Conservation (phyloP, 768 basidiomycete genomes). For the Boletus patriciae region DNA sequence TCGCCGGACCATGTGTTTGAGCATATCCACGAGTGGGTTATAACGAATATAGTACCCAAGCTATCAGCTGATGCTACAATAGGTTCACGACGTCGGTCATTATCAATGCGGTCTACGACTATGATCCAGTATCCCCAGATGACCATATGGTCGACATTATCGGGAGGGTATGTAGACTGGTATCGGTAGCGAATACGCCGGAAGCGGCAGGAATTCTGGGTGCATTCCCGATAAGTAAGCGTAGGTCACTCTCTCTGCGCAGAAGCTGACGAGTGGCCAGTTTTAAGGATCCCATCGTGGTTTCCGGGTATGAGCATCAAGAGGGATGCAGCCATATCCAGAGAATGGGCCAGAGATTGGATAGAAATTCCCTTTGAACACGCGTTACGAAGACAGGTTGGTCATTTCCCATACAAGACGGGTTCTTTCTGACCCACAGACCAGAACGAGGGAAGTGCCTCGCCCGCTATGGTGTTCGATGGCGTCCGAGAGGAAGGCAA, state of each 20-base stretch:
- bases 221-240: slow-evolving; percentile 17
- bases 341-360: slow-evolving; percentile 10
- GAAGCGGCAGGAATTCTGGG: slow-evolving; percentile 14
- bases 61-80: background rate
- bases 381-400: slow-evolving; percentile 30
- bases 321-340: slow-evolving; percentile 4
- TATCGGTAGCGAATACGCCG: background rate
- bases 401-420: background rate
- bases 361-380: slow-evolving; percentile 29
- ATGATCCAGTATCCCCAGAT: slow-evolving; percentile 16
- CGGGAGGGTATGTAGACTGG: slow-evolving; percentile 6
- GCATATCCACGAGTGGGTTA: slow-evolving; percentile 13
- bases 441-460: slow-evolving; percentile 12
- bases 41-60: slow-evolving; percentile 10
- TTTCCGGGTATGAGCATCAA: slow-evolving; percentile 21
- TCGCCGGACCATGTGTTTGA: slow-evolving; percentile 9
- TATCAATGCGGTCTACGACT: slow-evolving; percentile 16
- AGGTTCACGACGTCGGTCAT: slow-evolving; percentile 30
- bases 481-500: slow-evolving; percentile 2
- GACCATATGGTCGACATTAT: slow-evolving; percentile 15
- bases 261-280: slow-evolving; percentile 3
- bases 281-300: slow-evolving; percentile 21
- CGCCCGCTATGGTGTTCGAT: slow-evolving; percentile 21
- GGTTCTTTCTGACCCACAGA: background rate
- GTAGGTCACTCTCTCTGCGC: background rate